Conservation (phyloP, 306 rosid species). For the Lathyrus oleraceus region DNA sequence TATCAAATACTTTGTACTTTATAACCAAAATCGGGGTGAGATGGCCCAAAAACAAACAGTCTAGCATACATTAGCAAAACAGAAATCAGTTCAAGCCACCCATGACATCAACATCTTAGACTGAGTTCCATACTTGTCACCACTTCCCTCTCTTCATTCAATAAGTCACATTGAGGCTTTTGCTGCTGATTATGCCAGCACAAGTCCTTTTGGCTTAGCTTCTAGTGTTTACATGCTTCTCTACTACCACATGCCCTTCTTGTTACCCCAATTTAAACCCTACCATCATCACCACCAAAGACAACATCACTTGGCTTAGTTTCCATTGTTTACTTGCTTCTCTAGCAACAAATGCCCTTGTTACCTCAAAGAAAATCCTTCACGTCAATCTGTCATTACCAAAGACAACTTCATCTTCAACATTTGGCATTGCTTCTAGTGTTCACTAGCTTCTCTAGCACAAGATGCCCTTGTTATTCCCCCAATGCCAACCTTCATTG, state of each 20-base stretch:
- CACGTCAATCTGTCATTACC: neutral
- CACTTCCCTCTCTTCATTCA: neutral
- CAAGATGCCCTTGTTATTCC: neutral
- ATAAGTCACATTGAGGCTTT: neutral
- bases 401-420: constrained; percentile 7
- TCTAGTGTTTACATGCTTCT: neutral
- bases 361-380: neutral
- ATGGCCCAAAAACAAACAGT: neutral
- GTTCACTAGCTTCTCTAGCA: neutral
- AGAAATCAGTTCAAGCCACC: constrained; percentile 2
- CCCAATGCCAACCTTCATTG: constrained; percentile 11
- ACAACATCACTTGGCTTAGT: neutral
- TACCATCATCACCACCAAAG: neutral
- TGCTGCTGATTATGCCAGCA: neutral
- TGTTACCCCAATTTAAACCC: constrained; percentile 4
- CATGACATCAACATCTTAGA: neutral
- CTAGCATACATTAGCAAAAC: neutral
- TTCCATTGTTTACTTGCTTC: neutral
- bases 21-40: neutral
- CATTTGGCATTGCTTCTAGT: neutral
- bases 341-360: neutral
- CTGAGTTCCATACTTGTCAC: neutral
- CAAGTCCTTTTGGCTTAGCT: neutral
- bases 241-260: neutral
- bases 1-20: neutral